A percentile compares a stretch with the other conserved stretches of the same genome.
Evolutionary conservation across 768 basidiomycete species (phyloP).

Genomic region (Thelephora ganbajun): DNA sequence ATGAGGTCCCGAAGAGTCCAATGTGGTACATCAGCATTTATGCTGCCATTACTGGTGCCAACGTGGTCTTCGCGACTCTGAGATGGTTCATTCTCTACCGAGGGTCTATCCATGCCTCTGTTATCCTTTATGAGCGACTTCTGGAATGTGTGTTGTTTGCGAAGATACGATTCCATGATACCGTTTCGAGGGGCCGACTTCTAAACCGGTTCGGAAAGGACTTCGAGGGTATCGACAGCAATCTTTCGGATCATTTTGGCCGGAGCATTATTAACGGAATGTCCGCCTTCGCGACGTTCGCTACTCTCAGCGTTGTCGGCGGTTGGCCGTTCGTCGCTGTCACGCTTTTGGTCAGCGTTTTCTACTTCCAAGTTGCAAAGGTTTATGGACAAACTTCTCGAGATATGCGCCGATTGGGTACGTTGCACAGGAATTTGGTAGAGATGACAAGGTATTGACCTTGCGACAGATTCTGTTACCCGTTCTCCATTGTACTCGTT

Average conservation of each 20-base stretch:
- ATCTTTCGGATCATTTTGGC: conserved; percentile 74
- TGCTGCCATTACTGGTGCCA: conserved; percentile 24
- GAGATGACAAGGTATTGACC: neutral
- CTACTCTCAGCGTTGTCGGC: conserved; percentile 67
- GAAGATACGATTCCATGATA: conserved; percentile 87
- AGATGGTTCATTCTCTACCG: conserved; percentile 57
- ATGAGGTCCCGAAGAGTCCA: conserved; percentile 13
- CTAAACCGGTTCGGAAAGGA: conserved; percentile 85
- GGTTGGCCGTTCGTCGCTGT: conserved; percentile 62
- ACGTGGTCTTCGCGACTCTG: conserved; percentile 41
- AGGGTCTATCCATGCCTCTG: conserved; percentile 76
- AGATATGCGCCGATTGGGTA: conserved; percentile 71
- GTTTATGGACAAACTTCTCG: conserved; percentile 79
- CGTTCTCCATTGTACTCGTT: conserved; percentile 37
- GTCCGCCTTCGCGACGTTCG: conserved; percentile 55
- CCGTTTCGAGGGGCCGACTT: conserved; percentile 71
- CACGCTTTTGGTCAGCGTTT: conserved; percentile 33
- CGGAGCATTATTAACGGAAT: conserved; percentile 59
- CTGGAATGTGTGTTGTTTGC: conserved; percentile 77
- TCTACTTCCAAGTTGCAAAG: conserved; percentile 40
- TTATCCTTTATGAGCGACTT: conserved; percentile 59
- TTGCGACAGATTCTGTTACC: conserved; percentile 23
- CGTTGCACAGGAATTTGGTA: conserved; percentile 7
- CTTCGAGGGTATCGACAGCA: conserved; percentile 80
- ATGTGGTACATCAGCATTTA: conserved; percentile 61